A percentile compares a stretch with the other conserved stretches of the same genome.
Conservation (phyloP, 768 basidiomycete genomes). For the Lactarius sanguifluus region DNA sequence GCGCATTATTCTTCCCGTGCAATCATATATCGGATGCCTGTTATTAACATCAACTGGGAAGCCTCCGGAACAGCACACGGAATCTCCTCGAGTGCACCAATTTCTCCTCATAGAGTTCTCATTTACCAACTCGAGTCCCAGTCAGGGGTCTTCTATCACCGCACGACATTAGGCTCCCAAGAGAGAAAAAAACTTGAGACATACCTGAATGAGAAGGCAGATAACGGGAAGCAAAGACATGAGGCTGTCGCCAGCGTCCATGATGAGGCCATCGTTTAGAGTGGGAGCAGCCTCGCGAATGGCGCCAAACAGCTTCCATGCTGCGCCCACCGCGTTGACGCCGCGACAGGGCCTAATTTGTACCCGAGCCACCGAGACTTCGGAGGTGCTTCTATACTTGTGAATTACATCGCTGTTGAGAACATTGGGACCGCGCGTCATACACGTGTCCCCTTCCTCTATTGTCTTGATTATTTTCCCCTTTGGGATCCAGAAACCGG, state of each 20-base stretch:
- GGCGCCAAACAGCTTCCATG: conserved; percentile 11
- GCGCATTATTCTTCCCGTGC: neutral
- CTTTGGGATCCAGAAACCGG: neutral
- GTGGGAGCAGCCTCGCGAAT: neutral
- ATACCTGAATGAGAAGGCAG: conserved; percentile 9
- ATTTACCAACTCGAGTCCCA: conserved; percentile 8
- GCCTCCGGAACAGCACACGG: conserved; percentile 15
- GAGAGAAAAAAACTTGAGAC: conserved; percentile 6
- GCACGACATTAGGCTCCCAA: conserved; percentile 7
- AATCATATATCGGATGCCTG: conserved; percentile 3
- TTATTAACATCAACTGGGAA: conserved; percentile 12
- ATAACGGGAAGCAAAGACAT: conserved; percentile 15
- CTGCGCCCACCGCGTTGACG: conserved; percentile 10
- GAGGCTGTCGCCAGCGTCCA: conserved; percentile 13
- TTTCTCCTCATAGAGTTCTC: conserved; percentile 7
- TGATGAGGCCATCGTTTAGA: neutral
- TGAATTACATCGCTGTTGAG: neutral
- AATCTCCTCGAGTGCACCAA: conserved; percentile 12
- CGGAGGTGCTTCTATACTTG: conserved; percentile 14
- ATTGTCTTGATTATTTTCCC: conserved; percentile 4
- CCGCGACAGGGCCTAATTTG: conserved; percentile 21
- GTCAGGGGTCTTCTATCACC: conserved; percentile 23
- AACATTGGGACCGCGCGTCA: neutral
- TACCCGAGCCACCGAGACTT: conserved; percentile 12
- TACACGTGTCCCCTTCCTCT: conserved; percentile 8